Base-by-base conservation (phyloP, 345 rosid species). In the Dovyalis caffra region DNA sequence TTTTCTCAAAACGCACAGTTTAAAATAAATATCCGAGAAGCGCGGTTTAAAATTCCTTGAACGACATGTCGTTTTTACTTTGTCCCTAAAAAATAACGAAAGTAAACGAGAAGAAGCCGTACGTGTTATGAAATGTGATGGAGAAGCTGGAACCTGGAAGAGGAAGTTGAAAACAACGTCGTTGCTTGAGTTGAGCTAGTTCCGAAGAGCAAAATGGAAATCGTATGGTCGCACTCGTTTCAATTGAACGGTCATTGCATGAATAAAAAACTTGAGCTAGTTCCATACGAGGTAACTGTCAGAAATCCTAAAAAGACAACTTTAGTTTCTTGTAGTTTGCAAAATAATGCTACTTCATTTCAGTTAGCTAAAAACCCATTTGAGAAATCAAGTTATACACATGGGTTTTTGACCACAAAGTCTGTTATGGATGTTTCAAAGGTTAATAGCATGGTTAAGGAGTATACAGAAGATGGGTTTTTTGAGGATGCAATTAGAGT, bases 401-500 rank as follows among this genome's bases (percentile, higher is more conserved):
- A 1, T 64, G 73, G 72, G 23, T 26, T 76, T 53, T 65, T 26
- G 32, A 66, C 67, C 69, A 33, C 67, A 72, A 65, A 64, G 65
- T 57, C 25, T 63, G 76, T 33, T 21, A 57, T 64, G 53, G 83
- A 79, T 69, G 74, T 74, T 82, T 62, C 78, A 5, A 57, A 35
- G 16, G 74, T 63, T 66, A 78, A 77, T 28, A 57, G 68, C 69
- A 68, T 35, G 64, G 74, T 86, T 71, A 74, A 68, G 76, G 84
- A 73, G 60, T 78, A 10, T 21, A 64, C 79, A 10, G 78, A 74
- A 18, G 14, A 73, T 11, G 87, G 86, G 29, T 76, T 76, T 66
- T 86, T 78, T 64, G 83, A 78, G 45, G 85, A 82, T 77, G 83
- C 85, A 56, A 68, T 82, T 8, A 29, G 68, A 72, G 71, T 68